Base-by-base conservation (phyloP, 2,329 filamentous ascomycete species). In the Ophiostoma ulmi region DNA sequence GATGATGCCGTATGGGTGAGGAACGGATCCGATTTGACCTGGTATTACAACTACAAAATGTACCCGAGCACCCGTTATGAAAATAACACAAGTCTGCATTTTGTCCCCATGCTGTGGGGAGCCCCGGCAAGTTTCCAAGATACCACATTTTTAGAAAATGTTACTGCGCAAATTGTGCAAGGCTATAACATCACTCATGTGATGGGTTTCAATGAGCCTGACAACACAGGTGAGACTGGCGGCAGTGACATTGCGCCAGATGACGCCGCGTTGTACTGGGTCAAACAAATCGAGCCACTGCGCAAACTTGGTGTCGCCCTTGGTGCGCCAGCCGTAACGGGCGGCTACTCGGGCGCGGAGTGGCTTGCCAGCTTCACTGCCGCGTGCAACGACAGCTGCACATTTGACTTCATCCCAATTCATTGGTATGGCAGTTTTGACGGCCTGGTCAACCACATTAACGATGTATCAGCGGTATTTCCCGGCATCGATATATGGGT, bases 71-170 rank as follows among this genome's bases (percentile, higher is more conserved):
- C 82, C 0, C 80, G 80, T 48, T 89, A 84, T 76, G 74, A 78
- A 77, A 81, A 69, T 75, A 82, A 82, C 55, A 75, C 83, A 0
- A 78, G 83, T 10, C 86, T 65, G 36, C 35, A 65, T 5, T 94
- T 92, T 78, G 88, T 94, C 1, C 91, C 91, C 68, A 93, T 93
- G 91, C 85, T 93, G 73, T 94, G 90, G 89, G 90, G 90, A 41
- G 81, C 86, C 14, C 80, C 81, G 5, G 72, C 78, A 0, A 77
- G 83, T 70, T 77, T 80, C 58, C 80, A 82, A 70, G 83, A 86
- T 76, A 87, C 84, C 0, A 81, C 83, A 0, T 93, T 93, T 78
- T 82, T 88, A 48, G 80, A 84, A 71, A 81, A 83, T 1, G 86
- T 94, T 39, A 84, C 82, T 75, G 73, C 75, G 2, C 81, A 89